Base-by-base conservation (phyloP, 192 early-diverging fungal genomes). In the Gryganskiella cystojenkinii region DNA sequence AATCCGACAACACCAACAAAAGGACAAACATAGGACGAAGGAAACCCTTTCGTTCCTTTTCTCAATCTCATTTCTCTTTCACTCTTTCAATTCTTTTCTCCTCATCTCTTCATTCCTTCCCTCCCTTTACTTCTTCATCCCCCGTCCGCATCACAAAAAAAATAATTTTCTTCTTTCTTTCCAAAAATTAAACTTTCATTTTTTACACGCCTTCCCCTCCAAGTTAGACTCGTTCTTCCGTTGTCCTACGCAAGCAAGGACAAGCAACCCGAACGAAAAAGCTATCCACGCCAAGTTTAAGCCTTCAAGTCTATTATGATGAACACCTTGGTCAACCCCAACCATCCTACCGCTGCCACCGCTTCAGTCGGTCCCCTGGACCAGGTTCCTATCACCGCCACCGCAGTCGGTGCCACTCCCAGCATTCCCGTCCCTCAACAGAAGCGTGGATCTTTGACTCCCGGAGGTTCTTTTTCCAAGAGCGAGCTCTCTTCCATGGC, bases 401-500 rank as follows among this genome's bases (percentile, higher is more conserved):
- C 61, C 19, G 46, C 33, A 8, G 60, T 60, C 3, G 49, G 19
- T 0, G 52, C 69, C 0, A 19, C 59, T 17, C 14, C 50, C 0
- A 22, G 22, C 22, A 40, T 40, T 40, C 37, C 37, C 13, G 37
- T 40, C 37, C 37, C 37, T 13, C 37, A 40, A 13, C 49, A 62
- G 15, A 71, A 56, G 52, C 68, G 70, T 14, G 74, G 67, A 25
- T 78, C 74, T 19, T 35, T 78, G 19, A 78, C 74, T 9, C 67
- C 74, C 25, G 67, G 74, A 15, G 72, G 72, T 3, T 59, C 74
- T 20, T 51, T 78, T 4, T 69, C 65, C 61, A 78, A 78, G 67
- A 78, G 74, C 30, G 67, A 69, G 33, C 50, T 78, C 10, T 78
- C 74, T 1, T 64, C 74, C 17, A 78, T 78, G 67, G 61, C 74